Conservation (phyloP, 2,329 filamentous ascomycete genomes). For the Zymoseptoria pseudotritici region DNA sequence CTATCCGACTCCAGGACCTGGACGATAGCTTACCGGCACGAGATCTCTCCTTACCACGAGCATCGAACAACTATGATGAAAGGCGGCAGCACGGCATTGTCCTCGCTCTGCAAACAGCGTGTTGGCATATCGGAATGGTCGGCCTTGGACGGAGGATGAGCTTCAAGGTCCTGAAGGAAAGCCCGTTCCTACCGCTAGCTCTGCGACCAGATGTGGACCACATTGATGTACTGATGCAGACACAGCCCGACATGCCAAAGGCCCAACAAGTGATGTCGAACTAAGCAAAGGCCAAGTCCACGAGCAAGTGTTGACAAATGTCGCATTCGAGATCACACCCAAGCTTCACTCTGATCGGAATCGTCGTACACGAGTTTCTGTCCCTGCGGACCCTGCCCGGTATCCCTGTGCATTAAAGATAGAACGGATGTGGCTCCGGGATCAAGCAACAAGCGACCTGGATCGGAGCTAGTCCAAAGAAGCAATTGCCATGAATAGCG, state of each 20-base stretch:
- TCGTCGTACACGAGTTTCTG: neutral
- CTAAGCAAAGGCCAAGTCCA: neutral
- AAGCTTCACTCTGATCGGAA: neutral
- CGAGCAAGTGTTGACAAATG: neutral
- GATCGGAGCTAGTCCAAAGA: neutral
- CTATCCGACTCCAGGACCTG: too few relatives aligned
- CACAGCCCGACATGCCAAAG: neutral
- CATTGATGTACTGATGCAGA: too few relatives aligned
- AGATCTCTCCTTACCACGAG: too few relatives aligned
- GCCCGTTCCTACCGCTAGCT: too few relatives aligned
- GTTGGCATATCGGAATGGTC: too few relatives aligned
- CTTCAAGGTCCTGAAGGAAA: too few relatives aligned
- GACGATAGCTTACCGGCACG: too few relatives aligned
- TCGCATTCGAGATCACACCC: neutral
- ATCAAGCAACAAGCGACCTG: neutral
- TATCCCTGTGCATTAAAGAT: neutral
- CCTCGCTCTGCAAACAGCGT: too few relatives aligned
- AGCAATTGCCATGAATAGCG: neutral
- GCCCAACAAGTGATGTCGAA: neutral
- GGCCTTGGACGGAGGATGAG: too few relatives aligned
- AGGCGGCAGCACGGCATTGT: too few relatives aligned
- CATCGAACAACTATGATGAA: too few relatives aligned
- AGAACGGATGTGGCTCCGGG: neutral
- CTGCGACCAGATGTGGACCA: too few relatives aligned
- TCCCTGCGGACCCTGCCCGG: neutral